phyloP scores from a whole-genome alignment of 2,329 filamentous ascomycete genomes.

The Tolypocladium tundrense region DNA sequence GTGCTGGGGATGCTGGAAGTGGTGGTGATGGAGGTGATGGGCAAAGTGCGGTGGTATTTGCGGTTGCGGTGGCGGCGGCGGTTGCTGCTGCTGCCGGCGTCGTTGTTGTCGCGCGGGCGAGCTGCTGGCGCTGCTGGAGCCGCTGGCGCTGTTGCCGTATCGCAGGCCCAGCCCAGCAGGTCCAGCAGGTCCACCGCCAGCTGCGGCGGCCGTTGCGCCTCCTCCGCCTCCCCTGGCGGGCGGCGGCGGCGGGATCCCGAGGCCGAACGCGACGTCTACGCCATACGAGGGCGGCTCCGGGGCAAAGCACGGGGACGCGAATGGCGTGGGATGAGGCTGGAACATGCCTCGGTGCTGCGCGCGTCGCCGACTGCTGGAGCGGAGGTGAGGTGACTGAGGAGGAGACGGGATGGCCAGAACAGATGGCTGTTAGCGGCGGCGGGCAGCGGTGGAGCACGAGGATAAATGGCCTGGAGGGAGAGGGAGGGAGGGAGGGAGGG shows the following conservation, averaged over 20 bases:
- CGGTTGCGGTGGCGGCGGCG: neutral
- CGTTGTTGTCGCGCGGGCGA: neutral
- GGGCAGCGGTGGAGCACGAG: neutral
- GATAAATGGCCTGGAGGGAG: no score
- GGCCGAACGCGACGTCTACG: slow-evolving; percentile 16
- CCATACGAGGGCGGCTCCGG: slow-evolving; percentile 22
- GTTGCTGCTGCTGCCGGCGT: neutral
- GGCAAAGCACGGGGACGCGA: slow-evolving; percentile 29
- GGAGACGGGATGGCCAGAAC: neutral
- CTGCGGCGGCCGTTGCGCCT: neutral
- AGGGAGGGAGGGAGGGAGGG: no score
- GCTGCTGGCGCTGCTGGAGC: neutral
- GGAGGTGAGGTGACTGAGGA: neutral
- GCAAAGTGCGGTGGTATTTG: neutral
- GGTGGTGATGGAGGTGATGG: neutral
- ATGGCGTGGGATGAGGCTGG: slow-evolving; percentile 42
- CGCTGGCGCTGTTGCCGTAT: neutral
- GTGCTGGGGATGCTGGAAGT: neutral
- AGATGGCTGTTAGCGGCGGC: neutral
- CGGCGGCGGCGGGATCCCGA: slow-evolving; percentile 9
- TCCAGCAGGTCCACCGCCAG: neutral
- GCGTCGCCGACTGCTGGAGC: neutral
- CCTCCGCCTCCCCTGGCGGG: neutral
- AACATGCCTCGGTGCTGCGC: slow-evolving; percentile 34
- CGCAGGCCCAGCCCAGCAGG: neutral